Conservation (phyloP, 768 basidiomycete genomes). For the Lactifluus pinguis region DNA sequence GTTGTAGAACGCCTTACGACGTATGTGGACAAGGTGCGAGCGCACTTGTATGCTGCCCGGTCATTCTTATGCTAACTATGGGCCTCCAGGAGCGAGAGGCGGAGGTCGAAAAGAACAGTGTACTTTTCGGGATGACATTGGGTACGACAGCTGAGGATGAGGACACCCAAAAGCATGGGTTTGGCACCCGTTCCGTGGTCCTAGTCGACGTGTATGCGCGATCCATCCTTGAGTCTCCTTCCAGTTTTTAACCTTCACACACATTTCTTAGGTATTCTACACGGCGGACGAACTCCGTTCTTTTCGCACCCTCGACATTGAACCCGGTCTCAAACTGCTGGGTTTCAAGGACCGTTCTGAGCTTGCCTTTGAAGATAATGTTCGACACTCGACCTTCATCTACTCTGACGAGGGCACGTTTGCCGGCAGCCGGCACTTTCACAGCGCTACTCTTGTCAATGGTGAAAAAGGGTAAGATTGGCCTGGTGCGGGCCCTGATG, state of each 20-base stretch:
- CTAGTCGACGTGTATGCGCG: conserved; percentile 40
- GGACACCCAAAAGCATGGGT: conserved; percentile 31
- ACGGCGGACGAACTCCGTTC: conserved; percentile 74
- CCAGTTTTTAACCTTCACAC: conserved; percentile 1
- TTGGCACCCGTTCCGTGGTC: conserved; percentile 31
- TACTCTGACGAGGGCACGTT: conserved; percentile 90
- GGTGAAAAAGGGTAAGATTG: conserved; percentile 74
- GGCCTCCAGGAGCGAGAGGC: conserved; percentile 27
- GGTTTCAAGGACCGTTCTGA: conserved; percentile 76
- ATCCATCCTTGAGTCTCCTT: conserved; percentile 15
- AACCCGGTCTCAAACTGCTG: conserved; percentile 82
- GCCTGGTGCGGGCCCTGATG: conserved; percentile 59
- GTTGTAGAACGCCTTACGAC: conserved; percentile 60
- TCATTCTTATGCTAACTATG: background rate
- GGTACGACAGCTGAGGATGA: conserved; percentile 30
- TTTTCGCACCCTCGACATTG: conserved; percentile 72
- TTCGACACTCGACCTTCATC: conserved; percentile 87
- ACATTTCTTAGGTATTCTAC: conserved; percentile 58
- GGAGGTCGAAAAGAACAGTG: conserved; percentile 29
- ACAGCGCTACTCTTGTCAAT: conserved; percentile 78
- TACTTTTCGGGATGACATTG: conserved; percentile 35
- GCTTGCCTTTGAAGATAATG: conserved; percentile 77
- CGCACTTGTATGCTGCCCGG: background rate
- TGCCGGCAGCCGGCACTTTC: conserved; percentile 87
- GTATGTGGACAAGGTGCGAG: conserved; percentile 66